Evolutionary conservation across 148 eudicot species (phyloP), one percentile per base, ranked within the genome.

Genomic region (Amaranthus cruentus): DNA sequence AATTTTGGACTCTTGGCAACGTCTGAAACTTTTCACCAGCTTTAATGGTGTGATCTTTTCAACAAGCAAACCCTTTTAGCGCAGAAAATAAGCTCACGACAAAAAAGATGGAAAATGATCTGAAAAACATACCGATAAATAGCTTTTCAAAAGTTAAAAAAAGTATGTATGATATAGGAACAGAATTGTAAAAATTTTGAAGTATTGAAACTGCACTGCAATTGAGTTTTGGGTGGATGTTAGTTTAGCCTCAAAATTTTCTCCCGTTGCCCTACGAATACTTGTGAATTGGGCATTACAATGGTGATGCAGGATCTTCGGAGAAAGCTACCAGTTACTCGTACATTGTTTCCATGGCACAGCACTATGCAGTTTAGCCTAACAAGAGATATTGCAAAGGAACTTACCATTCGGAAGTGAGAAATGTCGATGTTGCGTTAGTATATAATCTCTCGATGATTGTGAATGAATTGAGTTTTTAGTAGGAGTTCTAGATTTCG

Each of bases 291-390:
- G 62, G 4, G 42, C 48, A 62, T 3, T 18, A 13, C 51, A 42
- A 64, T 79, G 66, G 46, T 49, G 57, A 63, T 84, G 62, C 87
- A 88, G 96, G 98, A 92, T 75, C 88, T 92, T 61, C 88, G 98
- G 63, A 82, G 96, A 77, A 92, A 90, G 88, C 91, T 92, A 70
- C 98, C 98, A 57, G 93, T 90, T 68, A 92, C 98, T 42, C 90
- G 98, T 42, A 92, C 98, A 67, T 73, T 92, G 73, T 90, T 92
- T 71, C 98, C 98, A 0, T 92, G 98, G 98, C 96, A 92, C 64
- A 87, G 87, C 84, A 90, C 96, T 60, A 57, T 80, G 79, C 96
- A 90, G 69, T 88, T 92, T 80, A 90, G 89, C 91, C 76, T 92
- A 64, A 88, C 91, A 3, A 85, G 84, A 83, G 97, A 92, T 69